Conservation (phyloP, 1,284 basidiomycete genomes). For the Cutaneotrichosporon daszewskae region DNA sequence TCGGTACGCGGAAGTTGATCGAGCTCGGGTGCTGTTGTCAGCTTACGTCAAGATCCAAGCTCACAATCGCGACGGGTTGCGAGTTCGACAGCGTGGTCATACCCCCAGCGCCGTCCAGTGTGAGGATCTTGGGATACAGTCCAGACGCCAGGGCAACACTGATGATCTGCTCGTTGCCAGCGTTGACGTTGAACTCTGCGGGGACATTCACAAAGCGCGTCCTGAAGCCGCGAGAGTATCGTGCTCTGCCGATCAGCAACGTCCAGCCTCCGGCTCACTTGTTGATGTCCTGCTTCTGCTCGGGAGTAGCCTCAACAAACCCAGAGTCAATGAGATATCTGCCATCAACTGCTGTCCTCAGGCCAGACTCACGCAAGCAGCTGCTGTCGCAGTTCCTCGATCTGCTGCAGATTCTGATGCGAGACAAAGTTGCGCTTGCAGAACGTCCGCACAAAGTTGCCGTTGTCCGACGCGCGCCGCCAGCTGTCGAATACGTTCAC, state of each 20-base stretch:
- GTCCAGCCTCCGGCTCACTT: slow-evolving; percentile 50
- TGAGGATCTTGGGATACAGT: slow-evolving; percentile 79
- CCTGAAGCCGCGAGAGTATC: slow-evolving; percentile 63
- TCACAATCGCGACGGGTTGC: slow-evolving; percentile 55
- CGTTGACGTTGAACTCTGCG: slow-evolving; percentile 64
- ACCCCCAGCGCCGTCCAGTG: slow-evolving; percentile 58
- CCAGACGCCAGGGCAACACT: slow-evolving; percentile 81
- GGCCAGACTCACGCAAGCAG: slow-evolving; percentile 63
- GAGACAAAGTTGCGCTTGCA: slow-evolving; percentile 81
- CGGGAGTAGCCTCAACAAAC: slow-evolving; percentile 68
- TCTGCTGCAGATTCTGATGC: slow-evolving; percentile 88
- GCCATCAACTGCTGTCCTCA: not conserved
- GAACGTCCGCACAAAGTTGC: slow-evolving; percentile 61
- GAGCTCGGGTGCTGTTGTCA: slow-evolving; percentile 96
- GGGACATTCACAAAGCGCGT: slow-evolving; percentile 75
- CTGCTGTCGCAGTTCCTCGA: slow-evolving; percentile 94
- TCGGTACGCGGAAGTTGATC: slow-evolving; percentile 67
- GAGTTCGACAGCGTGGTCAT: slow-evolving; percentile 85
- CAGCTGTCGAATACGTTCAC: slow-evolving; percentile 87
- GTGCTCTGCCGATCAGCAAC: slow-evolving; percentile 52
- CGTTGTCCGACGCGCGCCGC: slow-evolving; percentile 69
- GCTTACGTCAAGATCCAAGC: slow-evolving; percentile 49
- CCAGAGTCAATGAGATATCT: slow-evolving; percentile 72
- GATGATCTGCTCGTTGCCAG: slow-evolving; percentile 58
- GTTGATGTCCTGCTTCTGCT: slow-evolving; percentile 65